Percentiles rank a stretch among this genome's conserved stretches.
Conservation (phyloP, 495 filamentous ascomycete genomes). For the Parmelia sp. region DNA sequence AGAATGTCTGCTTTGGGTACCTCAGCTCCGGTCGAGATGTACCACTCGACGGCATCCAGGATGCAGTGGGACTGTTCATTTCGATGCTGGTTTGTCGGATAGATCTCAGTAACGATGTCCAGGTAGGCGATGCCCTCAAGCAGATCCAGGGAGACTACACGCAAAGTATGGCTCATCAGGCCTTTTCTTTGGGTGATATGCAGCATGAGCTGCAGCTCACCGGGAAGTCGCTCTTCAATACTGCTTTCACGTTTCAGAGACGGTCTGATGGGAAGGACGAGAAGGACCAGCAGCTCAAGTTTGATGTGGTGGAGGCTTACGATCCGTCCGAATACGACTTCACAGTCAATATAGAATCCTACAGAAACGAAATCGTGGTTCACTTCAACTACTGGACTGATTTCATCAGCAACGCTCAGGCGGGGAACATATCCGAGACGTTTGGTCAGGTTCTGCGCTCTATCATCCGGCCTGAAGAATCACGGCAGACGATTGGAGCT, state of each 20-base stretch:
- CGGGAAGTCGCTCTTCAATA: constrained; percentile 46
- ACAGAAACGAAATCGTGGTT: constrained; percentile 31
- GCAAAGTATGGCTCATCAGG: constrained; percentile 32
- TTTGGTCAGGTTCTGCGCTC: constrained; percentile 35
- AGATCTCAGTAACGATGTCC: constrained; percentile 32
- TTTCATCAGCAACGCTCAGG: constrained; percentile 33
- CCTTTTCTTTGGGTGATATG: constrained; percentile 34
- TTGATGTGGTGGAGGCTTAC: constrained; percentile 20
- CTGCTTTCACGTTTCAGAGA: constrained; percentile 39
- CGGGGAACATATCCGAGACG: constrained; percentile 36
- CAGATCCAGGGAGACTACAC: constrained; percentile 35
- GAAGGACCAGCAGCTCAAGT: constrained; percentile 4
- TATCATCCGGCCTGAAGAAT: constrained; percentile 17
- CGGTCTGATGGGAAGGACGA: constrained; percentile 5
- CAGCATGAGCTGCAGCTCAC: constrained; percentile 37
- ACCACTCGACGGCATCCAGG: constrained; percentile 45
- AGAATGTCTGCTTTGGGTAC: constrained; percentile 56
- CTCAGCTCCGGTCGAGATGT: constrained; percentile 45
- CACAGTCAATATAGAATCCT: constrained; percentile 52
- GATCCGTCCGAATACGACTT: constrained; percentile 46
- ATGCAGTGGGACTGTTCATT: constrained; percentile 51
- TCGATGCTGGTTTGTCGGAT: constrained; percentile 51
- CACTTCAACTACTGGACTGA: constrained; percentile 38
- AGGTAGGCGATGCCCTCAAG: constrained; percentile 34
- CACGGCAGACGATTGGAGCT: constrained; percentile 27